Percentiles rank a stretch among this genome's conserved stretches.
These are phyloP conservation scores for Chaetomium globosum DNA, from an alignment of 2,329 filamentous ascomycete species.

Conservation along the genomic window DNA sequence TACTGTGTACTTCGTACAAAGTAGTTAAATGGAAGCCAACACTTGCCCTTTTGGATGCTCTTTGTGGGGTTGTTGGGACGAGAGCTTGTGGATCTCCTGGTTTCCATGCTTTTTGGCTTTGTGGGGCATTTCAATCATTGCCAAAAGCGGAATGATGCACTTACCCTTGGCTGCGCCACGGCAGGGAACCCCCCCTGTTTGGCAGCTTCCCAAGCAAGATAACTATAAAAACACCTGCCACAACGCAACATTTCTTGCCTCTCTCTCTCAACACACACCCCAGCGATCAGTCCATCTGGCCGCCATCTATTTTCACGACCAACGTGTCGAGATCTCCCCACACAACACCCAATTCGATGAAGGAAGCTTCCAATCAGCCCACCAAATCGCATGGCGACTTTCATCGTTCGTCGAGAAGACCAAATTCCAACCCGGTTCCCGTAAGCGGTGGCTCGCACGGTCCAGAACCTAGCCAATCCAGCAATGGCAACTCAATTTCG, in stretches of 20 bases:
- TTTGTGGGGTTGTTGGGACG: background rate
- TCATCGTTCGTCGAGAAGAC: constrained; percentile 44
- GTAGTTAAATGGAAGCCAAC: too few species aligned
- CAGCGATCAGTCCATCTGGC: background rate
- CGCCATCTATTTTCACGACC: constrained; percentile 16
- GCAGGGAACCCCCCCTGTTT: constrained; percentile 5
- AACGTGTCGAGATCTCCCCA: constrained; percentile 17
- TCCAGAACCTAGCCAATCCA: constrained; percentile 31
- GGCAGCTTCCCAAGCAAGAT: background rate
- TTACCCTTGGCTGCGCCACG: background rate
- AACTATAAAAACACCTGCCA: constrained; percentile 18
- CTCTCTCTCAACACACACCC: background rate
- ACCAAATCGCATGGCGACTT: constrained; percentile 58
- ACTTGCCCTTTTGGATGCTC: background rate
- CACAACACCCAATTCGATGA: constrained; percentile 55
- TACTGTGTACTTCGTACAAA: too few species aligned
- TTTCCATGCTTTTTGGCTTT: background rate
- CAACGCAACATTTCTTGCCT: background rate
- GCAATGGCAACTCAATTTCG: constrained; percentile 28
- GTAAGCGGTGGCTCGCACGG: constrained; percentile 41
- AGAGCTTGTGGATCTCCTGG: background rate
- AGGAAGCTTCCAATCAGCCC: constrained; percentile 59
- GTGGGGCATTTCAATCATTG: background rate
- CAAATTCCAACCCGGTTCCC: constrained; percentile 48
- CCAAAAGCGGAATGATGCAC: constrained; percentile 17